These are phyloP conservation scores for Ganoderma lingzhi DNA, from an alignment of 1,284 basidiomycete species.

Conservation along the genomic window DNA sequence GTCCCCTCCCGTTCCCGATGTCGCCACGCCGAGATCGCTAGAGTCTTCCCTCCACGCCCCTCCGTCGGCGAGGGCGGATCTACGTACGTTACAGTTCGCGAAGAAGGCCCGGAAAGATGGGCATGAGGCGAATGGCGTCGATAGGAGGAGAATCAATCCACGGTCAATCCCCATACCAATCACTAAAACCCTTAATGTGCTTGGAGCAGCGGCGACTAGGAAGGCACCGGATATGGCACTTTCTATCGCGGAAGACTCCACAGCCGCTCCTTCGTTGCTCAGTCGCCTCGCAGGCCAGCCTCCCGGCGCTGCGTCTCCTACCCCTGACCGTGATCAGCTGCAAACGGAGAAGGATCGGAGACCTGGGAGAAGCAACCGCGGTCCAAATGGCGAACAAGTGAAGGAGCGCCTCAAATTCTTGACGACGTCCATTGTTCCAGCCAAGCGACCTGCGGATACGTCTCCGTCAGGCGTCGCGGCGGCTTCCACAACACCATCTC, in stretches of 20 bases:
- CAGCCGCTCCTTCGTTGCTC: slow-evolving; percentile 49
- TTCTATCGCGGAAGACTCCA: slow-evolving; percentile 33
- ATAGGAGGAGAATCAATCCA: neutral
- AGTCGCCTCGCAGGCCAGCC: slow-evolving; percentile 46
- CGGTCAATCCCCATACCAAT: neutral
- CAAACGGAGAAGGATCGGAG: slow-evolving; percentile 19
- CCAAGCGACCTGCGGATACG: slow-evolving; percentile 35
- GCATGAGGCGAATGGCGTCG: slow-evolving; percentile 5
- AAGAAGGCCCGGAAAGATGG: slow-evolving; percentile 45
- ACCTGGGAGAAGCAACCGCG: slow-evolving; percentile 17
- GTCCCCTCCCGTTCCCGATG: slow-evolving; percentile 7
- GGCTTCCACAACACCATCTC: neutral
- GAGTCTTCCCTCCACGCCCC: neutral
- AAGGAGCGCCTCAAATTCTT: slow-evolving; percentile 1
- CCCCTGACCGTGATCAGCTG: slow-evolving; percentile 13
- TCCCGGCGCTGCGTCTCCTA: neutral
- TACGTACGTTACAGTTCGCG: slow-evolving; percentile 37
- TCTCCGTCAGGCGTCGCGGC: slow-evolving; percentile 15
- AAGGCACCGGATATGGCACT: neutral
- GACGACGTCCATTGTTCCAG: slow-evolving; percentile 20
- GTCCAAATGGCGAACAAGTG: slow-evolving; percentile 9
- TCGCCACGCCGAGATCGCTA: neutral
- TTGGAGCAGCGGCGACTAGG: neutral
- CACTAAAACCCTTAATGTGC: neutral
- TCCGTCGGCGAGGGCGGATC: slow-evolving; percentile 15